phyloP scores from a whole-genome alignment of 73 alveolate genomes.

The Paramecium primaurelia region DNA sequence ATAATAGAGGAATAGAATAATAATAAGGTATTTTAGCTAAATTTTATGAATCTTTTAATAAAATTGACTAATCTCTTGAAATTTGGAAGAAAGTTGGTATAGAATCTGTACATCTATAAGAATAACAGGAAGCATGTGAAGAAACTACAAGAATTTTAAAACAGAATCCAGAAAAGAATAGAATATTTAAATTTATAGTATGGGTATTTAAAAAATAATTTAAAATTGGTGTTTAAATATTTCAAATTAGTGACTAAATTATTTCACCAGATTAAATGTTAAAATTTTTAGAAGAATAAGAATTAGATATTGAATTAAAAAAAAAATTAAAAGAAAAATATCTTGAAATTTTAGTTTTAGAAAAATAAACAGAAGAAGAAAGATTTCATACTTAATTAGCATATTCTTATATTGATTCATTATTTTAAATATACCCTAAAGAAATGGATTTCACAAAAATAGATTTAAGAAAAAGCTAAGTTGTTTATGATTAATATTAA shows the following conservation, averaged over 20 bases:
- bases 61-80: background rate
- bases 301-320: background rate
- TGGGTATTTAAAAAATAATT: conserved; percentile 7
- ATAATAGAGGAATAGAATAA: background rate
- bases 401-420: conserved; percentile 36
- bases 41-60: conserved; percentile 41
- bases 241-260: background rate
- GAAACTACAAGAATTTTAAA: conserved; percentile 21
- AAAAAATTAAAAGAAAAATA: conserved; percentile 20
- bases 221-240: background rate
- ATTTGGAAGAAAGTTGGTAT: background rate
- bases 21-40: conserved; percentile 29
- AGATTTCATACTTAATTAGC: conserved; percentile 49
- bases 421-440: background rate
- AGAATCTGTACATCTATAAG: background rate
- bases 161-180: conserved; percentile 19
- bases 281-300: conserved; percentile 15
- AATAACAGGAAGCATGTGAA: conserved; percentile 15
- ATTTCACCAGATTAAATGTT: conserved; percentile 34
- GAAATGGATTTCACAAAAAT: background rate
- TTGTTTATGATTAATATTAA: background rate
- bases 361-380: conserved; percentile 36
- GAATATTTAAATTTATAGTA: conserved; percentile 32
- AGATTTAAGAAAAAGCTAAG: background rate
- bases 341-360: conserved; percentile 30